phyloP scores from a whole-genome alignment of 2,329 filamentous ascomycete species.

The Bipolaris bicolor region DNA sequence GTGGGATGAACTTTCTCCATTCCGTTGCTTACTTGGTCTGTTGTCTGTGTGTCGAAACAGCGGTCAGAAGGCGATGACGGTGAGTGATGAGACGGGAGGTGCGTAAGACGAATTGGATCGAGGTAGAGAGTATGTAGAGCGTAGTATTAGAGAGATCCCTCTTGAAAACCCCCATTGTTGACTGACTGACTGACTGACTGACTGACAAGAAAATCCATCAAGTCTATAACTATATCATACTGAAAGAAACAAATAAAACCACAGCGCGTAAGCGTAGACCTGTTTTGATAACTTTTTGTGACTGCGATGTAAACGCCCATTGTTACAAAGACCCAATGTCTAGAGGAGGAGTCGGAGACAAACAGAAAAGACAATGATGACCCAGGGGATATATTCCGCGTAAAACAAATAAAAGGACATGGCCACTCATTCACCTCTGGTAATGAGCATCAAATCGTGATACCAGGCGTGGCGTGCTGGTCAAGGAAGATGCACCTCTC shows the following conservation, averaged over 20 bases:
- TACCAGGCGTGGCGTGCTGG: slow-evolving; percentile 29
- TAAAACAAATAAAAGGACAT: slow-evolving; percentile 13
- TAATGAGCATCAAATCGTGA: slow-evolving; percentile 45
- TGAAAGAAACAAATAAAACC: neutral
- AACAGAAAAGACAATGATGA: slow-evolving; percentile 3
- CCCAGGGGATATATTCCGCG: slow-evolving; percentile 31
- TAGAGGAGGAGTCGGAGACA: slow-evolving; percentile 21
- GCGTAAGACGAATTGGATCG: neutral
- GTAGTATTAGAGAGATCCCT: neutral
- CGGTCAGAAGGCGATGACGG: neutral
- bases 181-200: neutral
- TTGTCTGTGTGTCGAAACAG: neutral
- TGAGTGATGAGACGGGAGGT: neutral
- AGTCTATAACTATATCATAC: neutral
- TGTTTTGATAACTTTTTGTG: slow-evolving; percentile 5
- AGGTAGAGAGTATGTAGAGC: neutral
- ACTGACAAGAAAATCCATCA: neutral
- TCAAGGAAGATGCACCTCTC: slow-evolving; percentile 34
- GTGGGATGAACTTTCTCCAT: too few relatives aligned
- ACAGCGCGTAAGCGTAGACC: neutral
- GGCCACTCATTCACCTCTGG: slow-evolving; percentile 37
- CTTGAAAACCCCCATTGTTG: neutral
- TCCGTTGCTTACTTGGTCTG: too few relatives aligned
- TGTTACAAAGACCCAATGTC: slow-evolving; percentile 18
- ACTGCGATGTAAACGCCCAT: slow-evolving; percentile 29